A percentile compares a stretch with the other conserved stretches of the same genome.
phyloP scores from a whole-genome alignment of 2,329 filamentous ascomycete genomes.

The Trichoderma gracile region DNA sequence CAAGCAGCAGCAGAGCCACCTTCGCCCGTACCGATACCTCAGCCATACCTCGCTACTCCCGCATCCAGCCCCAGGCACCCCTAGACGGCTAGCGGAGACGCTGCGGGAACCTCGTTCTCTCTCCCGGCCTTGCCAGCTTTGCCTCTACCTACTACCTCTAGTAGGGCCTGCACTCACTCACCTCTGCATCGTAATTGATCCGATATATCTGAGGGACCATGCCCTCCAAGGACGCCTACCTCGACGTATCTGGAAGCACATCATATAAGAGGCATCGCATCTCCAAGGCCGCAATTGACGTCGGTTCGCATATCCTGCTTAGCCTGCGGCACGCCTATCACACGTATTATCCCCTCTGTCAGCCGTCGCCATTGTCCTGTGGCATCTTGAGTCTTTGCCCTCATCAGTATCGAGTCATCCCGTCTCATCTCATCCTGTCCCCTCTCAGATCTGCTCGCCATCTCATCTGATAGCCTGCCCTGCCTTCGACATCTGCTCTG shows the following conservation, averaged over 20 bases:
- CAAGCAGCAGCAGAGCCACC: background rate
- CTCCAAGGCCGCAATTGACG: background rate
- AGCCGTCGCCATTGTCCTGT: background rate
- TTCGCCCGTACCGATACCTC: background rate
- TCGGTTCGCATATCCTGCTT: slow-evolving; percentile 4
- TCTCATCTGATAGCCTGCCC: background rate
- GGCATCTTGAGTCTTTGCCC: background rate
- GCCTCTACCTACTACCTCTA: too few relatives aligned
- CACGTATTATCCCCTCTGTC: background rate
- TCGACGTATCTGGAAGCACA: background rate
- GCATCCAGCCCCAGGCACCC: background rate
- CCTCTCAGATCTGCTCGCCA: background rate
- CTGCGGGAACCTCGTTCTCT: background rate
- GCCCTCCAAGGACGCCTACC: too few relatives aligned
- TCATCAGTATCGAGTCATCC: background rate
- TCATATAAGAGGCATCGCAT: slow-evolving; percentile 19
- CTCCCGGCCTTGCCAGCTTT: background rate
- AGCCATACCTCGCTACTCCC: background rate
- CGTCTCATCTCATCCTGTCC: background rate
- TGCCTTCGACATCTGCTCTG: background rate
- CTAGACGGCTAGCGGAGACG: slow-evolving; percentile 1
- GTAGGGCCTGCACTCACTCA: background rate
- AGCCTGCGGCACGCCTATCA: too few relatives aligned
- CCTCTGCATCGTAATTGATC: background rate
- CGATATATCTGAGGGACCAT: background rate